phyloP scores from a whole-genome alignment of 129 eudicot genomes.

The Sambucus nigra region DNA sequence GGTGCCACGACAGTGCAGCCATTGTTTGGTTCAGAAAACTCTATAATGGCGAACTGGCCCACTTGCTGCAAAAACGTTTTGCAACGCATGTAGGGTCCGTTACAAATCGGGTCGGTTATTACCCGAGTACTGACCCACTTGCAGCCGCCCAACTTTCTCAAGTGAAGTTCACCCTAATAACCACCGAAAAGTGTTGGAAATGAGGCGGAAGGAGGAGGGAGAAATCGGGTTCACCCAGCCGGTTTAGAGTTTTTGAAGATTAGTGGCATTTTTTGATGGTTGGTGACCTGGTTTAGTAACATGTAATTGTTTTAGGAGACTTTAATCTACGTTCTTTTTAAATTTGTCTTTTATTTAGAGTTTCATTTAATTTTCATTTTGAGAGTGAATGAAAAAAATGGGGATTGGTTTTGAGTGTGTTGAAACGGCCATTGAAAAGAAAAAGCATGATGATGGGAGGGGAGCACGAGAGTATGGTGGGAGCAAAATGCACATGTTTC shows the following conservation, averaged over 20 bases:
- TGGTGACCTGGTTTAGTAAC: slow-evolving; percentile 17
- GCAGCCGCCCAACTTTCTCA: slow-evolving; percentile 84
- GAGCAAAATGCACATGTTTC: background rate
- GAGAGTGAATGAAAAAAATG: background rate
- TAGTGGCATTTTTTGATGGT: slow-evolving; percentile 6
- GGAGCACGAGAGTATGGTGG: no score
- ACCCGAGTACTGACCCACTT: slow-evolving; percentile 89
- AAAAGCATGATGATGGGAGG: slow-evolving; percentile 10
- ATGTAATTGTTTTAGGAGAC: slow-evolving; percentile 44
- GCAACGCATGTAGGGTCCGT: slow-evolving; percentile 92
- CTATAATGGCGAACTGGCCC: slow-evolving; percentile 99
- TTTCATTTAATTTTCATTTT: background rate
- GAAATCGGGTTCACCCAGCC: slow-evolving; percentile 53
- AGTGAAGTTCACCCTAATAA: slow-evolving; percentile 65
- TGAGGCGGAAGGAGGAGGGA: slow-evolving; percentile 65
- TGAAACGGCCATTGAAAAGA: no score
- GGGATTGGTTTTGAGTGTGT: background rate
- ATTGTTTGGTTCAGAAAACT: slow-evolving; percentile 69
- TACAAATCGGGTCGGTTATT: slow-evolving; percentile 87
- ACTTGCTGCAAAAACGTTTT: slow-evolving; percentile 70
- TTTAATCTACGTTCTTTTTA: slow-evolving; percentile 29
- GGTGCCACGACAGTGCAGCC: slow-evolving; percentile 56
- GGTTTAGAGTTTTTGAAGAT: slow-evolving; percentile 60
- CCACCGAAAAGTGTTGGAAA: slow-evolving; percentile 85
- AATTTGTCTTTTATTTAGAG: background rate